A percentile compares a stretch with the other conserved stretches of the same genome.
phyloP scores from a whole-genome alignment of 2,329 filamentous ascomycete species.

The Ceratocystis smalleyi region DNA sequence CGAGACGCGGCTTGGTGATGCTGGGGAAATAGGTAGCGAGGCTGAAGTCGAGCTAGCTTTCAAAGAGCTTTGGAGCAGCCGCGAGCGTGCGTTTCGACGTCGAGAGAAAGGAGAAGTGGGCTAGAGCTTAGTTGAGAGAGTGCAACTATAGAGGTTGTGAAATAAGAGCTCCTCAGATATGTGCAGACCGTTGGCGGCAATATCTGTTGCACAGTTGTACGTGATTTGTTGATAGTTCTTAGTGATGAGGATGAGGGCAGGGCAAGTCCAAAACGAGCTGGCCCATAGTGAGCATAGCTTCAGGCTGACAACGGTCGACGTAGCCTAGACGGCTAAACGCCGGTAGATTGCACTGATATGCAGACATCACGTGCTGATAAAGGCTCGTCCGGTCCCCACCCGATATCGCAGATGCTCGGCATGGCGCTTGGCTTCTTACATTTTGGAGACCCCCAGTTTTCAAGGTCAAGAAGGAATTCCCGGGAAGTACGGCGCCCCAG shows the following conservation, averaged over 20 bases:
- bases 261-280: background rate
- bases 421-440: background rate
- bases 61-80: background rate
- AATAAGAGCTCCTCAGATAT: background rate
- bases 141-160: background rate
- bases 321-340: constrained; percentile 12
- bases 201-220: background rate
- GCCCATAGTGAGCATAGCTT: constrained; percentile 10
- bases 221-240: background rate
- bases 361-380: background rate
- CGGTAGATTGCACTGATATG: background rate
- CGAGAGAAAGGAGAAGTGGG: background rate
- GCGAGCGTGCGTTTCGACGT: background rate
- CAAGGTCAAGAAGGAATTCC: background rate
- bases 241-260: background rate
- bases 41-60: constrained; percentile 6
- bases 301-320: constrained; percentile 16
- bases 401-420: background rate
- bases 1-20: background rate
- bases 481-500: background rate
- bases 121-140: background rate
- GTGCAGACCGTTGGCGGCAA: background rate
- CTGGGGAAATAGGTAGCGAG: constrained; percentile 1
- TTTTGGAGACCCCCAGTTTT: background rate
- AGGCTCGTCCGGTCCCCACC: background rate